Base-by-base conservation (phyloP, 169 alveolate genomes). In the Plasmodium berghei region DNA sequence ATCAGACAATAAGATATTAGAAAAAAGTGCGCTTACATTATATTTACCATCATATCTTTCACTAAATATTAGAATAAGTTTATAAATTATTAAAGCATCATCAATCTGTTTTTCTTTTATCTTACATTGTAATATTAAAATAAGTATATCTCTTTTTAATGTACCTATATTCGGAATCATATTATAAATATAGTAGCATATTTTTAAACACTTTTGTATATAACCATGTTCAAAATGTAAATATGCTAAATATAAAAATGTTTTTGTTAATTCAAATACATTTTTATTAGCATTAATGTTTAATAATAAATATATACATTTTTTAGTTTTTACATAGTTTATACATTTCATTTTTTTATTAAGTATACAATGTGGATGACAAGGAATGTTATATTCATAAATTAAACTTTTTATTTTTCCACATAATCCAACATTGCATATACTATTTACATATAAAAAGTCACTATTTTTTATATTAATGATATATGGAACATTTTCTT, bases 151-250 rank as follows among this genome's bases (percentile, higher is more conserved):
- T 55, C 90, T 83, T 72, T 26, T 83, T 42, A 83, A 5, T 0
- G 73, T 56, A 6, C 85, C 90, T 54, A 83, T 69, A 45, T 46
- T 34, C 6, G 90, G 90, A 83, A 49, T 83, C 1, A 24, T 61
- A n/a, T 48, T 48, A 83, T 83, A 83, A 66, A 83, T 83, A 52
- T 83, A 70, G 62, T 83, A 83, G 61, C 90, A 83, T 55, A 83
- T 26, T 40, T 83, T 59, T 69, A 70, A 16, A 49, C 90, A 83
- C 24, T 83, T 83, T 26, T 69, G 24, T 61, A 69, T 61, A 83
- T 83, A 83, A 22, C 90, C 90, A 69, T 83, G 90, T 52, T 83
- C 90, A 61, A 83, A 83, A 55, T 83, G 90, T 49, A 83, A 34
- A 69, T 83, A 83, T 46, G 90, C 90, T 52, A 83, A 26, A 83